phyloP scores from a whole-genome alignment of 164 flowering plant species.

The Annona cherimola region DNA sequence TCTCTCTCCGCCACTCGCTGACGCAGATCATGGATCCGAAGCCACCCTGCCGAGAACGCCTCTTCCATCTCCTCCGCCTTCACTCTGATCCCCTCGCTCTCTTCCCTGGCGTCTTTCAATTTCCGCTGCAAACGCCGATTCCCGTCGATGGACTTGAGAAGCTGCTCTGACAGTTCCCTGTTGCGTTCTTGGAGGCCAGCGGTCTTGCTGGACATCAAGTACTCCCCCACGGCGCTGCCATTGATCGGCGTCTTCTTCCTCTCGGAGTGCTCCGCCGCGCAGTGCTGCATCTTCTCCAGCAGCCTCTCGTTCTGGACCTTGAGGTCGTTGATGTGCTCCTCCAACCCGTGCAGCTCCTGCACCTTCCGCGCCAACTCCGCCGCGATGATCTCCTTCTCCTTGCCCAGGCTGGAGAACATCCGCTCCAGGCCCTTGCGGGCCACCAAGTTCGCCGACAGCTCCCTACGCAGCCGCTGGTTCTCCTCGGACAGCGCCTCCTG shows the following conservation, averaged over 20 bases:
- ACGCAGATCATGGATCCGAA: conserved; percentile 24
- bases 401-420: conserved; percentile 83
- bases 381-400: conserved; percentile 84
- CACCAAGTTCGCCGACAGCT: conserved; percentile 46
- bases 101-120: conserved; percentile 42
- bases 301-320: conserved; percentile 63
- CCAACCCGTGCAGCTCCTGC: conserved; percentile 51
- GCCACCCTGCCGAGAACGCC: conserved; percentile 27
- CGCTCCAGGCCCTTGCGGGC: conserved; percentile 63
- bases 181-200: conserved; percentile 48
- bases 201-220: conserved; percentile 9
- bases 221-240: conserved; percentile 19
- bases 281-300: conserved; percentile 38
- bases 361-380: conserved; percentile 60
- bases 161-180: conserved; percentile 65
- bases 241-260: conserved; percentile 11
- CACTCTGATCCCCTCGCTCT: conserved; percentile 23
- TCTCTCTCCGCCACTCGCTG: conserved; percentile 12
- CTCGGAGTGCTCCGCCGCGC: conserved; percentile 37
- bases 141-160: conserved; percentile 58
- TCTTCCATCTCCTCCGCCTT: conserved; percentile 33
- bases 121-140: conserved; percentile 59
- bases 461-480: conserved; percentile 40
- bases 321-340: conserved; percentile 62
- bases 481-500: conserved; percentile 32